These are phyloP conservation scores for Pilasporangium apinafurcum DNA, from an alignment of 352 stramenopile species.

Conservation along the genomic window DNA sequence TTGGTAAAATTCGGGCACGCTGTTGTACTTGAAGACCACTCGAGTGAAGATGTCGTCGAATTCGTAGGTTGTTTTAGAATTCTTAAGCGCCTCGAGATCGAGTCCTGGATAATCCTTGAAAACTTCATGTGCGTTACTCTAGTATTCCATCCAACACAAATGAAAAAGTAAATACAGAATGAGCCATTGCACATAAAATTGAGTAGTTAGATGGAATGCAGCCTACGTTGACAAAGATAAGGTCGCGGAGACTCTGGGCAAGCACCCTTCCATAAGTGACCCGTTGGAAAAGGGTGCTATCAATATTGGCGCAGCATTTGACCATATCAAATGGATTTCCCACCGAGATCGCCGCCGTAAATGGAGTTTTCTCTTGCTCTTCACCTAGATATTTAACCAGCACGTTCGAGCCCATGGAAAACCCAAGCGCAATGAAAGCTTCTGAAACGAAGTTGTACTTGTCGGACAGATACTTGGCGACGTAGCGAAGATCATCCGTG, in stretches of 20 bases:
- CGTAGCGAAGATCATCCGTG: conserved; percentile 41
- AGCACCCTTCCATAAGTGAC: conserved; percentile 57
- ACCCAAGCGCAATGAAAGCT: conserved; percentile 52
- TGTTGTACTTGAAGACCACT: conserved; percentile 48
- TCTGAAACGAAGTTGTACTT: conserved; percentile 38
- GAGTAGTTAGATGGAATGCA: too few species aligned
- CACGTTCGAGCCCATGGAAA: conserved; percentile 75
- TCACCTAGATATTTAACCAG: conserved; percentile 79
- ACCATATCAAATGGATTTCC: conserved; percentile 72
- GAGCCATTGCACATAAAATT: too few species aligned
- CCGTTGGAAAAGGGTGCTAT: conserved; percentile 38
- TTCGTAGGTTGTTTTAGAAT: conserved; percentile 28
- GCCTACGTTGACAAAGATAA: conserved; percentile 56
- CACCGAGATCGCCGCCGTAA: conserved; percentile 55
- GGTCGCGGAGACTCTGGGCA: conserved; percentile 41
- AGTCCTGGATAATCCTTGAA: conserved; percentile 34
- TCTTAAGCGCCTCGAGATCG: conserved; percentile 30
- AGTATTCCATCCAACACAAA: too few species aligned
- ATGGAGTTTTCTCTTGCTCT: conserved; percentile 22
- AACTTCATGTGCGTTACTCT: conserved; percentile 42
- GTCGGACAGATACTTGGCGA: conserved; percentile 26
- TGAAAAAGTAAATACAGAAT: not conserved
- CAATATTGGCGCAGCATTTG: conserved; percentile 45
- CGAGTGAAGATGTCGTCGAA: conserved; percentile 68
- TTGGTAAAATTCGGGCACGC: conserved; percentile 48